Evolutionary conservation across 1,284 basidiomycete genomes (phyloP), one percentile per base, ranked within the genome.

Genomic region (Ganoderma lucidum): DNA sequence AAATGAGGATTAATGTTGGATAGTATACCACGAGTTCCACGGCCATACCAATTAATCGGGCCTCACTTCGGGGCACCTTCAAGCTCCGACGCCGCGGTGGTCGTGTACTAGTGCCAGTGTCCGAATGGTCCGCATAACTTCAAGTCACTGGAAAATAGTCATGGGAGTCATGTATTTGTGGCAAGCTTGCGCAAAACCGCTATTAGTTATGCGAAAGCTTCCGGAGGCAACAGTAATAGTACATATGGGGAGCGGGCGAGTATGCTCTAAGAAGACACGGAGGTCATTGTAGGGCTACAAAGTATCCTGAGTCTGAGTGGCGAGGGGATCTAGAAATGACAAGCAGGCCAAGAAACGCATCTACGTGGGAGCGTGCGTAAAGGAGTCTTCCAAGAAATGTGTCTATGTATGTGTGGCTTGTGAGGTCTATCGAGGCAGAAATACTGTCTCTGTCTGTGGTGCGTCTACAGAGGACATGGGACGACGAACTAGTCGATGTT

Each of bases 401-500:
- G 6, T 45, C 14, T 15, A 60, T 19, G 39, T 23, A 19, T 32
- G 35, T 12, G 9, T 59, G 56, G 35, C 28, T 19, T 56, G 53
- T 56, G 28, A 15, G 14, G 30, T 8, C 14, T 35, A 19, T 35
- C 12, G 53, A 19, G 14, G 30, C 30, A 56, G 15, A n/a, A 9
- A 39, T 59, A 5, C 56, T 9, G 39, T 28, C 23, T 61, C 19
- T 9, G 10, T 61, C 19, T 9, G 10, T 39, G 37, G 17, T 30
- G 19, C 37, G 19, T 48, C 45, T 48, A 56, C n/a, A 61, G 44
- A 23, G 59, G 12, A n/a, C 2, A 2, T 23, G n/a, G 9, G 12
- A n/a, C 58, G 55, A 15, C 3, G 19, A 30, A 30, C 73, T 67
- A 82, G 69, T 82, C 81, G 42, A 82, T 79, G 71, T 77, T 80